Evolutionary conservation across 768 basidiomycete species (phyloP), one percentile per base, ranked within the genome.

Genomic region (Kwoniella dendrophila): DNA sequence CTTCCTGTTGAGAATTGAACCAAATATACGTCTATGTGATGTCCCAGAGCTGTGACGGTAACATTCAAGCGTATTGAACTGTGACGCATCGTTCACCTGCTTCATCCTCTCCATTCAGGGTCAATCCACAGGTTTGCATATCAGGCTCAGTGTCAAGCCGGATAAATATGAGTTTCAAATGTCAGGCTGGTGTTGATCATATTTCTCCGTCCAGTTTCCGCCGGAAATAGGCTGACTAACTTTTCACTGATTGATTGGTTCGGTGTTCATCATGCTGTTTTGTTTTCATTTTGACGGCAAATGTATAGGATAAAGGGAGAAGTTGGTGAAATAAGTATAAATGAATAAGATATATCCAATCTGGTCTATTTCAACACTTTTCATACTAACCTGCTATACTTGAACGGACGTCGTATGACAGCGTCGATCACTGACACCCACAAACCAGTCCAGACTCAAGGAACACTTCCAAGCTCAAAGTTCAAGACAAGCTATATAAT

Each of bases 141-240:
- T 50, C 48, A 50, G 48, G 48, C 48, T 50, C 30, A 38, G 34
- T 43, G 6, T 43, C 12, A 8, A 8, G 5, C 8, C 41, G 41
- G 41, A 43, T 43, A 43, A 43, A 8, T n/a, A n/a, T n/a, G n/a
- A n/a, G n/a, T n/a, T n/a, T n/a, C n/a, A n/a, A n/a, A n/a, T n/a
- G n/a, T 40, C 38, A 40, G 38, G 38, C 38, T 40, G n/a, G n/a
- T n/a, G n/a, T 48, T 24, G 10, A 29, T 10, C 43, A 20, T 10
- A 3, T 3, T 24, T 38, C 8, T 8, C 36, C 1, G 24, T 3
- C 24, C 2, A 24, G 50, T 33, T 53, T 44, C 59, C 59, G 51
- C 11, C 51, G 59, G 59, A 60, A 53, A 14, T 16, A 20, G n/a
- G 59, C 59, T 60, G 59, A 60, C 59, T 52, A 60, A 60, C 29